A percentile compares a stretch with the other conserved stretches of the same genome.
Evolutionary conservation across 1,284 basidiomycete genomes (phyloP).

Genomic region (Tylopilus orsonianus): DNA sequence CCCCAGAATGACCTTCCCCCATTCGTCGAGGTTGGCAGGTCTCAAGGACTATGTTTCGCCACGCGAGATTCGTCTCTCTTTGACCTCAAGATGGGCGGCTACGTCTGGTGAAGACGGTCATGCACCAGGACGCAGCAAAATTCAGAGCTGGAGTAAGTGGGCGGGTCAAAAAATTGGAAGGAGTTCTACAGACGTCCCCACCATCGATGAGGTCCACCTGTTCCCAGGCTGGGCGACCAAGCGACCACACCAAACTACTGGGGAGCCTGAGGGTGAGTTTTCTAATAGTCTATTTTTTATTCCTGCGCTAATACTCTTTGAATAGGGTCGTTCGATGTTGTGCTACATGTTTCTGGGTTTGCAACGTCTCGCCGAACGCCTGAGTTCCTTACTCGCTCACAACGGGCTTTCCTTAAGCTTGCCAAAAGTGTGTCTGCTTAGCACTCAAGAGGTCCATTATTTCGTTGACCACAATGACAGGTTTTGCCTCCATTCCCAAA

Average conservation of each 20-base stretch:
- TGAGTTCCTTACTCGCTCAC: constrained; percentile 67
- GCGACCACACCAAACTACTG: constrained; percentile 3
- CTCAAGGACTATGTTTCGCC: constrained; percentile 44
- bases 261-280: constrained; percentile 19
- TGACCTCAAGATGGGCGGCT: constrained; percentile 13
- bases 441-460: background rate
- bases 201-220: constrained; percentile 34
- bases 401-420: constrained; percentile 71
- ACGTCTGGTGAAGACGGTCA: constrained; percentile 13
- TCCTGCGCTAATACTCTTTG: background rate
- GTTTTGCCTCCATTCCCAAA: constrained; percentile 64
- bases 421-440: constrained; percentile 60
- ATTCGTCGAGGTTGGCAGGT: constrained; percentile 36
- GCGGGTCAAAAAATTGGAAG: constrained; percentile 44
- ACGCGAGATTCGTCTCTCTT: constrained; percentile 34
- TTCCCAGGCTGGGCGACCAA: constrained; percentile 38
- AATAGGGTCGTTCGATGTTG: constrained; percentile 59
- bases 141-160: constrained; percentile 47
- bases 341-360: constrained; percentile 75
- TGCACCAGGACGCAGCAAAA: constrained; percentile 20
- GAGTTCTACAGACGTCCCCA: constrained; percentile 23
- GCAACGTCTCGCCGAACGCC: constrained; percentile 62
- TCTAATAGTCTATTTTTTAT: background rate
- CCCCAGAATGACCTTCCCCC: constrained; percentile 35
- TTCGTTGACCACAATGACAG: constrained; percentile 36